A percentile compares a stretch with the other conserved stretches of the same genome.
These are phyloP conservation scores for Nannizzia gypsea DNA, from an alignment of 2,329 filamentous ascomycete species.

Conservation along the genomic window DNA sequence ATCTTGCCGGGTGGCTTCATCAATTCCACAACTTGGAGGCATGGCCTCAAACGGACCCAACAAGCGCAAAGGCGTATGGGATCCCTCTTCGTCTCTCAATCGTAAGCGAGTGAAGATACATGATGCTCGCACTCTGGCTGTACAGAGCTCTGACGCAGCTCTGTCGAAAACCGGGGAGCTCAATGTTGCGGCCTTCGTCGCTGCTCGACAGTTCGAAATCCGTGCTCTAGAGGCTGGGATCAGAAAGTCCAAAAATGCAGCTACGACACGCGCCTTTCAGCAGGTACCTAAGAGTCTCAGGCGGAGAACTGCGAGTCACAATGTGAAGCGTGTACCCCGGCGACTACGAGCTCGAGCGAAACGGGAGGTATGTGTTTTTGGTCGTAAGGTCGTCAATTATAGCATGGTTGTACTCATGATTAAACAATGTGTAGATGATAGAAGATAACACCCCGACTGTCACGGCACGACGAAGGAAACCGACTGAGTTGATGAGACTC, in stretches of 20 bases:
- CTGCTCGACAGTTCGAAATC: slow-evolving; percentile 81
- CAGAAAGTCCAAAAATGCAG: slow-evolving; percentile 53
- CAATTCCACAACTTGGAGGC: neutral
- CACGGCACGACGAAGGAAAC: slow-evolving; percentile 42
- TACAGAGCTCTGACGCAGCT: slow-evolving; percentile 35
- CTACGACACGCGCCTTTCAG: slow-evolving; percentile 71
- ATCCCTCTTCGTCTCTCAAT: neutral
- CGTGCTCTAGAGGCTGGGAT: slow-evolving; percentile 73
- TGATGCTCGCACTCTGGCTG: slow-evolving; percentile 34
- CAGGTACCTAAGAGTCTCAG: slow-evolving; percentile 74
- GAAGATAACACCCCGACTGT: slow-evolving; percentile 86
- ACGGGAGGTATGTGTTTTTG: slow-evolving; percentile 39
- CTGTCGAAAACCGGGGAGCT: slow-evolving; percentile 60
- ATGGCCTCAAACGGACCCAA: neutral
- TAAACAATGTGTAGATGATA: slow-evolving; percentile 49
- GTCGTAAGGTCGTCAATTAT: neutral
- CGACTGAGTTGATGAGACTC: slow-evolving; percentile 35
- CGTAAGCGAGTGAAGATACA: slow-evolving; percentile 35
- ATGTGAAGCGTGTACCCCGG: slow-evolving; percentile 78
- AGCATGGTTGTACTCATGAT: slow-evolving; percentile 3
- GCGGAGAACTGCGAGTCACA: slow-evolving; percentile 84
- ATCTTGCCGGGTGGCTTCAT: neutral
- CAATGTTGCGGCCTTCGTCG: slow-evolving; percentile 72
- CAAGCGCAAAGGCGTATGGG: slow-evolving; percentile 1
- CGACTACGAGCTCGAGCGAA: slow-evolving; percentile 58